A percentile compares a stretch with the other conserved stretches of the same genome.
phyloP scores from a whole-genome alignment of 2,329 filamentous ascomycete genomes.

The Claviceps spartinae region DNA sequence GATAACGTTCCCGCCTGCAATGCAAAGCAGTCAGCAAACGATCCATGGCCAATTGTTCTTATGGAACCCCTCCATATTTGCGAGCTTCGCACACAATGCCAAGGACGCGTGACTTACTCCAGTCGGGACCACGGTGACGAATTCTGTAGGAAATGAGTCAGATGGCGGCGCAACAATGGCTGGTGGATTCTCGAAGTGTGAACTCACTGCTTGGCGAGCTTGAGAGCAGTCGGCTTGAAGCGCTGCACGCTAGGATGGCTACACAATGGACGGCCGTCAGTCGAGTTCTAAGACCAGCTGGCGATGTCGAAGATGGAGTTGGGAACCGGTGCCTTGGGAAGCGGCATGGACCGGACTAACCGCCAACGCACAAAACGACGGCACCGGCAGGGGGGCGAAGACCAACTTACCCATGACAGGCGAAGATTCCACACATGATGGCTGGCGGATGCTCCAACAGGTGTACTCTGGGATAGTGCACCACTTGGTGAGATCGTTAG shows the following conservation, averaged over 20 bases:
- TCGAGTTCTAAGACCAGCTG: not conserved
- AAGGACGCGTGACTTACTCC: slow-evolving; percentile 55
- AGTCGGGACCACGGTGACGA: slow-evolving; percentile 94
- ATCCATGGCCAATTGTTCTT: not conserved
- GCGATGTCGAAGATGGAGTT: slow-evolving; percentile 18
- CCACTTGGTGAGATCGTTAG: no score
- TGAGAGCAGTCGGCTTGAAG: slow-evolving; percentile 90
- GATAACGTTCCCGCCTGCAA: slow-evolving; percentile 69
- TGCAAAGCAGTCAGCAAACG: not conserved
- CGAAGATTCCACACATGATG: slow-evolving; percentile 95
- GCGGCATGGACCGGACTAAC: slow-evolving; percentile 12
- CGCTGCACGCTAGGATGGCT: slow-evolving; percentile 87
- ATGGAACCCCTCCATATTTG: not conserved
- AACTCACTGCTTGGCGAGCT: slow-evolving; percentile 84
- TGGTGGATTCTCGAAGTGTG: not conserved
- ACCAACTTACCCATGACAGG: slow-evolving; percentile 67
- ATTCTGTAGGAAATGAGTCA: slow-evolving; percentile 40
- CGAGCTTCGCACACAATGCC: not conserved
- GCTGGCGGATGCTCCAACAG: slow-evolving; percentile 12
- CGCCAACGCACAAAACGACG: slow-evolving; percentile 12
- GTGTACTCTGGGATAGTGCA: no score
- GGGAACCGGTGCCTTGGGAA: not conserved
- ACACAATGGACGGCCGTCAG: slow-evolving; percentile 8
- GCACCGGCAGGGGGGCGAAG: not conserved
- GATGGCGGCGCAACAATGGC: not conserved